phyloP scores from a whole-genome alignment of 768 basidiomycete genomes.

The Plicaturopsis crispa region DNA sequence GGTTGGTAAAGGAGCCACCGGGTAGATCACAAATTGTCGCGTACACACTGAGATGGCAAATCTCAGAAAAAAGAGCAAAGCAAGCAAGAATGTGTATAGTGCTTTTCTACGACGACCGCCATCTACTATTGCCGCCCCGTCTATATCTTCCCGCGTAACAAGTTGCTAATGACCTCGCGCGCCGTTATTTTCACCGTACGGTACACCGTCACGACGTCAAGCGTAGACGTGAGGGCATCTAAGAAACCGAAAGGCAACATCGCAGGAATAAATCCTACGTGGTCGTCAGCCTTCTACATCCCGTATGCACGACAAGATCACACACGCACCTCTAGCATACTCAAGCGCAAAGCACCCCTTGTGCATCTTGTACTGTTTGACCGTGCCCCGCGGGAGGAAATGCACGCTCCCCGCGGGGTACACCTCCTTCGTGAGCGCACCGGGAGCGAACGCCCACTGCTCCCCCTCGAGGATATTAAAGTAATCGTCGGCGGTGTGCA shows the following conservation, averaged over 20 bases:
- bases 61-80: too few species aligned
- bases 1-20: too few species aligned
- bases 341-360: constrained; percentile 94
- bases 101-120: too few species aligned
- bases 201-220: constrained; percentile 80
- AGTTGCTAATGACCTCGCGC: constrained; percentile 76
- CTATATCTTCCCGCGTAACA: constrained; percentile 86
- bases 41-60: too few species aligned
- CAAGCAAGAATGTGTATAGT: too few species aligned
- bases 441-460: constrained; percentile 88
- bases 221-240: constrained; percentile 80
- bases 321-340: constrained; percentile 74
- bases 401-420: constrained; percentile 85
- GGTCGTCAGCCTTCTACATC: not conserved
- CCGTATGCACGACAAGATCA: not conserved
- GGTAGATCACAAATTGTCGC: too few species aligned
- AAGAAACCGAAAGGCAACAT: constrained; percentile 95
- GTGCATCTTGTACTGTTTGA: constrained; percentile 98
- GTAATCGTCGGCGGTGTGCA: constrained; percentile 97
- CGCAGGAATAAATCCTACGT: constrained; percentile 88
- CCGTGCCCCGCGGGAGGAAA: constrained; percentile 70
- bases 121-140: not conserved
- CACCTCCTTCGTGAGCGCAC: constrained; percentile 75
- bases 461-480: constrained; percentile 93
- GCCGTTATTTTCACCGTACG: constrained; percentile 71